Base-by-base conservation (phyloP, 805 yeast genomes). In the Nakazawaea pomicola region DNA sequence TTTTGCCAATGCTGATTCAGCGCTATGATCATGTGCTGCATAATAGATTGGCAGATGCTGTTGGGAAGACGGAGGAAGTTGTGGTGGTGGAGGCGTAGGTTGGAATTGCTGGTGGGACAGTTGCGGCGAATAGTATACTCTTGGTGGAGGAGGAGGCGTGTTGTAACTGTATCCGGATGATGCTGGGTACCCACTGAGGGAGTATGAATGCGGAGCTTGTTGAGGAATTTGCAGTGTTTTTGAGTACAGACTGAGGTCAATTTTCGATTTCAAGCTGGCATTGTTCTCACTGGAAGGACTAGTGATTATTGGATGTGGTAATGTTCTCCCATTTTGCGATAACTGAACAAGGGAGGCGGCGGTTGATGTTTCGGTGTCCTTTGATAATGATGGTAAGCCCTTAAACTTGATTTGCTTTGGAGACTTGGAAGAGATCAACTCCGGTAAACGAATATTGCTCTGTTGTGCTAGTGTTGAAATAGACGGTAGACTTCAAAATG, bases 381-480 rank as follows among this genome's bases (percentile, higher is more conserved):
- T 18, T 6, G 28, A 6, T 16, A 36, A 12, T 11, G 40, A 14
- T 8, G 40, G 40, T 16, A 36, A 21, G 10, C 11, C 6, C 9
- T 36, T 33, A 6, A 21, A 23, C n/a, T 33, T 23, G n/a, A 10
- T n/a, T 17, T 21, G 12, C 16, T 31, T 24, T 12, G 44, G 40
- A 9, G 30, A 34, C 9, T 33, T 16, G 2, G 32, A 16, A 7
- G 38, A 24, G 4, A 12, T 40, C 23, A 40, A n/a, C 11, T 40
- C 39, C 5, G 43, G 43, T 14, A 40, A 30, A 6, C 43, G 29
- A 19, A 40, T 40, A 29, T 34, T 34, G 17, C 43, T 34, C 31
- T 40, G 38, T 24, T 40, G 28, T 2, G 43, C 36, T 17, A 40
- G 18, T 3, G 43, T 40, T 15, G 38, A 34, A 14, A 40, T 34